phyloP scores from a whole-genome alignment of 305 asterid species.

The Fraxinus greggii region DNA sequence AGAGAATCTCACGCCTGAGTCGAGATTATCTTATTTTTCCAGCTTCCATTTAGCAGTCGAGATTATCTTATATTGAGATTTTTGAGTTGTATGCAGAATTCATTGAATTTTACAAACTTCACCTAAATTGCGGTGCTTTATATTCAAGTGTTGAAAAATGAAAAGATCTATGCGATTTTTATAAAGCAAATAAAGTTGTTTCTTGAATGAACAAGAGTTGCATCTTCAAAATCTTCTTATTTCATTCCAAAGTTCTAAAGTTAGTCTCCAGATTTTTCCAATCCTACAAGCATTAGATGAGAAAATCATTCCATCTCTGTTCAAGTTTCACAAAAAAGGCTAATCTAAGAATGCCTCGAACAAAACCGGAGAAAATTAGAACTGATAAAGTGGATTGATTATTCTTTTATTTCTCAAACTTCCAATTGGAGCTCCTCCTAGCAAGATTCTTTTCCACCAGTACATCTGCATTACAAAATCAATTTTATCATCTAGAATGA shows the following conservation, averaged over 20 bases:
- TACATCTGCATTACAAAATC: conserved; percentile 39
- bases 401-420: conserved; percentile 35
- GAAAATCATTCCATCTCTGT: conserved; percentile 27
- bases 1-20: neutral
- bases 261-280: conserved; percentile 54
- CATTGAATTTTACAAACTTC: neutral
- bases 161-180: neutral
- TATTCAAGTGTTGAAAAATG: neutral
- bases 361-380: conserved; percentile 24
- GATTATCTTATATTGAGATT: neutral
- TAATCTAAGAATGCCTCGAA: conserved; percentile 22
- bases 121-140: neutral
- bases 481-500: neutral
- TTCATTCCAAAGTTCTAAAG: conserved; percentile 38
- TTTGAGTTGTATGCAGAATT: neutral
- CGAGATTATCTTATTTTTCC: neutral
- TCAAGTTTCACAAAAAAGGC: conserved; percentile 28
- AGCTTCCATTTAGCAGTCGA: neutral
- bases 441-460: conserved; percentile 29
- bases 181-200: neutral
- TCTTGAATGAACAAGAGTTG: conserved; percentile 13
- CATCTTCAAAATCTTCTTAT: conserved; percentile 27
- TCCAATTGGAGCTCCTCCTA: conserved; percentile 28
- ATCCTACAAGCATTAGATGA: conserved; percentile 33
- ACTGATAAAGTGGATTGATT: neutral